Base-by-base conservation (phyloP, 805 yeast species). In the Pichia rugopelliculosa region DNA sequence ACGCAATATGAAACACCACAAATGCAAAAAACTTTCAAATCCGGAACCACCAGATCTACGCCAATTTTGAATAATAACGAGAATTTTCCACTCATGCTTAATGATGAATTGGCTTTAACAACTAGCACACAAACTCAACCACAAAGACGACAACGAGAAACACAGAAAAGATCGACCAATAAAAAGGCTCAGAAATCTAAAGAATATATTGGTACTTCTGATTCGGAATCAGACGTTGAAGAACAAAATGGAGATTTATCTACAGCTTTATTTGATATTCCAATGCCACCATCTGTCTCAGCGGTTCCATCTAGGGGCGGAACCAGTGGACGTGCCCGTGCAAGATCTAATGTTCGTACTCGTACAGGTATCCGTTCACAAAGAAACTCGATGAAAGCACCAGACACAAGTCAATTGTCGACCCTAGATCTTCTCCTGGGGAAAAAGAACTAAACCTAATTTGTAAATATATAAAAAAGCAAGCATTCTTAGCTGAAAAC, bases 1-100 rank as follows among this genome's bases (percentile, higher is more conserved):
- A 54, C 58, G 10, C 47, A 45, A n/a, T 50, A 40, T 20, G 11
- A 27, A 20, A 21, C 18, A 9, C 23, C 24, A 37, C 13, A 6
- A 17, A 12, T 37, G 22, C 26, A 15, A 21, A 3, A 37, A n/a
- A 30, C 17, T 30, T 15, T 10, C 15, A 6, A n/a, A 30, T 15
- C 17, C 10, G n/a, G 10, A 2, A 2, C 34, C 5, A 30, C 3
- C 9, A 15, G 10, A 15, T 30, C 10, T 2, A 11, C 34, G 11
- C 39, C 39, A 38, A 23, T 15, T 23, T 21, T 9, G n/a, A 30
- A 5, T 15, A 7, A 15, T 10, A n/a, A 30, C n/a, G 26, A 7
- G 3, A 37, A 37, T 37, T 20, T 15, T 6, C 39, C 39, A 37
- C 13, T 37, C 10, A 20, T 40, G 15, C 27, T 20, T 8, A 9